Evolutionary conservation across 1,139 yeast genomes (phyloP), one percentile per base, ranked within the genome.

Genomic region (Saccharomyces hybrid): DNA sequence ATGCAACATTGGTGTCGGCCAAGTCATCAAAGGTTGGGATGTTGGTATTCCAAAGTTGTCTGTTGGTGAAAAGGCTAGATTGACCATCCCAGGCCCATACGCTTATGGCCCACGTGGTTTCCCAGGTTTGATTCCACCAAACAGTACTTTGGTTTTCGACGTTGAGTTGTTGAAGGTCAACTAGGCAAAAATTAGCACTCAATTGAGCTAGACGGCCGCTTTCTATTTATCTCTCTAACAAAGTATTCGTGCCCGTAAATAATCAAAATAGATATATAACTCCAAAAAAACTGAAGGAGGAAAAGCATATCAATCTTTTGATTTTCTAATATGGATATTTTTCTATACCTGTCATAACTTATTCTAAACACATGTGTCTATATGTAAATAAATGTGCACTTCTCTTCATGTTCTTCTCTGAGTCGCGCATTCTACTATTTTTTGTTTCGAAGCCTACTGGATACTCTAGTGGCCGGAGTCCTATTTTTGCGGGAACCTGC

Each of bases 11-110:
- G 98, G 98, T 71, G 96, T 88, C 63, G 97, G 98, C 59, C 96
- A 87, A 76, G 97, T 91, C 62, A 91, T 91, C 75, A 81, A 82
- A 68, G 98, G 98, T 61, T 91, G 98, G 98, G 98, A 91, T 71
- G 87, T 83, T 69, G 96, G 74, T 60, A 88, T 89, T 70, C 96
- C 96, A 56, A 84, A 89, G 74, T 81, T 93, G 73, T 86, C 95
- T 56, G 80, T 90, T 56, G 98, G 98, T 64, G 89, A 95, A 74
- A 86, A 86, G 77, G 96, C 97, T 55, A 81, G 86, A 71, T 78
- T 93, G 71, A 89, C 95, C 65, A 89, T 91, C 67, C 95, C 97
- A 64, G 93, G 96, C 59, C 84, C 86, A 67, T 86, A 88, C 74
- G 99, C 95, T 62, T 93, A 93, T 75, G 97, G 97, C 60, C 79